A percentile compares a stretch with the other conserved stretches of the same genome.
Conservation (phyloP, 495 filamentous ascomycete genomes). For the Penicillium maclennaniae region DNA sequence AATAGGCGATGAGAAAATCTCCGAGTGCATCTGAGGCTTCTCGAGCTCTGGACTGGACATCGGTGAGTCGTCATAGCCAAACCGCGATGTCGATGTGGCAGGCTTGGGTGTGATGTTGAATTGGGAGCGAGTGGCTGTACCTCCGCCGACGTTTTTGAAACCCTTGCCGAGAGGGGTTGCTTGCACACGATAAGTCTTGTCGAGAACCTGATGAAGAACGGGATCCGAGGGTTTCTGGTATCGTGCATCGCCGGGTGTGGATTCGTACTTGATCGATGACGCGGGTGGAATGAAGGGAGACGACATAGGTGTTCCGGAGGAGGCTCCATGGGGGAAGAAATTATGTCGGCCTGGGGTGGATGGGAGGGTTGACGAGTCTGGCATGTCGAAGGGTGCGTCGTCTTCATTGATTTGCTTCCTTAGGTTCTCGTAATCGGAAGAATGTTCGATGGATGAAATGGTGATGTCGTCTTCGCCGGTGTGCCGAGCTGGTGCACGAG, state of each 20-base stretch:
- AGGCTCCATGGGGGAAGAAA: conserved; percentile 29
- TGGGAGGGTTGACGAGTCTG: conserved; percentile 41
- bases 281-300: conserved; percentile 51
- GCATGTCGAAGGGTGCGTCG: conserved; percentile 32
- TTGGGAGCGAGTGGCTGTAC: conserved; percentile 30
- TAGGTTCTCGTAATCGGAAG: conserved; percentile 32
- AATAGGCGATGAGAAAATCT: conserved; percentile 78
- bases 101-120: conserved; percentile 37
- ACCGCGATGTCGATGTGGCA: conserved; percentile 22
- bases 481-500: conserved; percentile 46
- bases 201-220: conserved; percentile 79
- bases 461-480: conserved; percentile 54
- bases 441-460: conserved; percentile 56
- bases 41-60: conserved; percentile 75
- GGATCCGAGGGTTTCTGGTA: conserved; percentile 55
- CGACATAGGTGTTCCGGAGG: conserved; percentile 33
- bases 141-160: conserved; percentile 19
- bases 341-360: conserved; percentile 37
- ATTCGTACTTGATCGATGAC: conserved; percentile 33
- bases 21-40: conserved; percentile 74
- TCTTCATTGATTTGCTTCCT: conserved; percentile 28
- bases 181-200: conserved; percentile 91
- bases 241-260: conserved; percentile 28
- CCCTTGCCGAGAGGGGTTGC: conserved; percentile 74
- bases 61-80: conserved; percentile 51